A percentile compares a stretch with the other conserved stretches of the same genome.
Conservation (phyloP, 2,329 filamentous ascomycete genomes). For the Hymenoscyphus linearis region DNA sequence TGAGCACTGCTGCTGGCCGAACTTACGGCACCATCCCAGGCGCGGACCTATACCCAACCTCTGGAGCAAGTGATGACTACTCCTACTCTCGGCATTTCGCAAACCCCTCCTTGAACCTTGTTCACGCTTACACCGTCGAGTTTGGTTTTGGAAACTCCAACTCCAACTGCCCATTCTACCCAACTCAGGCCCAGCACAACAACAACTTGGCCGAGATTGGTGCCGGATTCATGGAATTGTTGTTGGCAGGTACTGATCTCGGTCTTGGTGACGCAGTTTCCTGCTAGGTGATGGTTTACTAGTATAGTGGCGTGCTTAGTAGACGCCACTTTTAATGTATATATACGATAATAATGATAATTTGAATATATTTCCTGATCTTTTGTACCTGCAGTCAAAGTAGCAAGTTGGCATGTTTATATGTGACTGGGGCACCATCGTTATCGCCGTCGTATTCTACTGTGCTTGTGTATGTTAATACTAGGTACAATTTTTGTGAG, state of each 20-base stretch:
- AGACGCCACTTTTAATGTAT: no score
- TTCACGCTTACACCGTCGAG: constrained; percentile 43
- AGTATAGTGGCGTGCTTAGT: no score
- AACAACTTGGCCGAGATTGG: constrained; percentile 40
- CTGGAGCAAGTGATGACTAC: constrained; percentile 43
- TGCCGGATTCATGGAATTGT: constrained; percentile 45
- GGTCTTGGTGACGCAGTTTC: constrained; percentile 17
- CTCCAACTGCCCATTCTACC: constrained; percentile 41
- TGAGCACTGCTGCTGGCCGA: constrained; percentile 36
- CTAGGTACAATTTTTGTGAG: no score
- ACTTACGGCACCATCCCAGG: constrained; percentile 37
- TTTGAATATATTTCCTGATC: no score
- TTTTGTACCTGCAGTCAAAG: no score
- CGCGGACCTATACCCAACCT: constrained; percentile 41
- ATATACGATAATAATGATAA: no score
- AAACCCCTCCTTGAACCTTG: constrained; percentile 33
- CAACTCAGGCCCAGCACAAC: constrained; percentile 38
- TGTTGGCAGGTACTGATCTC: constrained; percentile 28
- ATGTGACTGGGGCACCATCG: no score
- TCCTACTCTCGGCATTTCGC: constrained; percentile 41
- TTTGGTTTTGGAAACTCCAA: constrained; percentile 39
- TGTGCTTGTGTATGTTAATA: no score
- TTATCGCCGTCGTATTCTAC: no score
- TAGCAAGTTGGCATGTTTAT: no score
- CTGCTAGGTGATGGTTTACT: constrained; percentile 5